phyloP scores from a whole-genome alignment of 495 filamentous ascomycete species.

The Tuber indicum region DNA sequence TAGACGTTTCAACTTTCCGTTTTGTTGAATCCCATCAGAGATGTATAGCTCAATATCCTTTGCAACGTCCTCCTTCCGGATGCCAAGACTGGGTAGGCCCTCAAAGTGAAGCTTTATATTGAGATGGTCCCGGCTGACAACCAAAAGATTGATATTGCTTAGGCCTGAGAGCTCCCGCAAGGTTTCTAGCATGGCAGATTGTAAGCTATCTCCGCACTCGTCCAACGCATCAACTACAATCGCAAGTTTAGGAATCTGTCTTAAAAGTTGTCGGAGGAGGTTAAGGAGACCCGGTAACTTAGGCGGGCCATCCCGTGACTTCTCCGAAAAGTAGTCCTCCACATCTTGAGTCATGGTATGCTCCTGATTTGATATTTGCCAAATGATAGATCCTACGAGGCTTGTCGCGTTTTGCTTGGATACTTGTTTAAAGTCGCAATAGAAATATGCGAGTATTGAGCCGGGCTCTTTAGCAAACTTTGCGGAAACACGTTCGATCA shows the following conservation, averaged over 20 bases:
- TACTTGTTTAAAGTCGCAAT: slow-evolving; percentile 41
- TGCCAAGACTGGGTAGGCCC: background rate
- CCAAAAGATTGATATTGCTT: slow-evolving; percentile 6
- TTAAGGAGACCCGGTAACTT: background rate
- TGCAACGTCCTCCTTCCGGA: slow-evolving; percentile 4
- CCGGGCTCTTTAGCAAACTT: slow-evolving; percentile 2
- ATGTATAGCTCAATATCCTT: slow-evolving; percentile 18
- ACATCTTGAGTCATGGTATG: background rate
- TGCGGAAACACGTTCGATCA: slow-evolving; percentile 9
- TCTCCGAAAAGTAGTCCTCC: background rate
- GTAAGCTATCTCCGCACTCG: slow-evolving; percentile 15
- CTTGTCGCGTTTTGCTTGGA: slow-evolving; percentile 31
- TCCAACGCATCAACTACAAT: slow-evolving; percentile 20
- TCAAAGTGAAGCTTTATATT: slow-evolving; percentile 15
- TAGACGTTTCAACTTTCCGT: slow-evolving; percentile 5
- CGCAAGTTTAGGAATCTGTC: slow-evolving; percentile 9
- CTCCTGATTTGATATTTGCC: slow-evolving; percentile 28
- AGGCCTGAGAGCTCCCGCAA: background rate
- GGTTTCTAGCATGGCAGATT: background rate
- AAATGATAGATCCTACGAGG: slow-evolving; percentile 31
- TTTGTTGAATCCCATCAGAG: background rate
- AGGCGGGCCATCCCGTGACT: background rate
- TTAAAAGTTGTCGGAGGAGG: background rate
- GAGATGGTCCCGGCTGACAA: slow-evolving; percentile 15
- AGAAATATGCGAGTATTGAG: slow-evolving; percentile 40